Evolutionary conservation across 768 basidiomycete species (phyloP).

Genomic region (Harrya chromipes): DNA sequence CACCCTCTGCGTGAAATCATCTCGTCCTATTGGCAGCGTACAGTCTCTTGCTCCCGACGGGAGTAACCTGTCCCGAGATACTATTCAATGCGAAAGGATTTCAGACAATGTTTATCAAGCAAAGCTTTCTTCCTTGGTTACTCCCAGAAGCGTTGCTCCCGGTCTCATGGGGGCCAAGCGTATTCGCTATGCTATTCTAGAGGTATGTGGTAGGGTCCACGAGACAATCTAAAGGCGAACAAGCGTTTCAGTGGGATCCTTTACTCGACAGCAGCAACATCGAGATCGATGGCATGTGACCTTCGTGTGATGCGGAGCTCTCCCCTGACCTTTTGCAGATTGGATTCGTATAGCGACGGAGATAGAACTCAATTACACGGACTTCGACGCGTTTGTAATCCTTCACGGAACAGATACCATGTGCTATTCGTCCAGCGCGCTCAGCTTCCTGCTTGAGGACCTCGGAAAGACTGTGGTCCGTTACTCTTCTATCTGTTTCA

Average conservation of each 20-base stretch:
- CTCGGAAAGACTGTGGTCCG: slow-evolving; percentile 86
- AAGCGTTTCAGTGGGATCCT: slow-evolving; percentile 66
- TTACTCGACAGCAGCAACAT: slow-evolving; percentile 89
- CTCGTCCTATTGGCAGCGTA: slow-evolving; percentile 58
- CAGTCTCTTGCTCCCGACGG: slow-evolving; percentile 34
- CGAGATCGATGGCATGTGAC: slow-evolving; percentile 59
- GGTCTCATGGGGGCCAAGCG: slow-evolving; percentile 63
- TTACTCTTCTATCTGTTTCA: background rate
- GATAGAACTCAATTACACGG: slow-evolving; percentile 85
- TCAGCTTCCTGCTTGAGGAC: slow-evolving; percentile 90
- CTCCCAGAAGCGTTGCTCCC: slow-evolving; percentile 64
- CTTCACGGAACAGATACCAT: slow-evolving; percentile 92
- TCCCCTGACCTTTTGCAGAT: slow-evolving; percentile 43
- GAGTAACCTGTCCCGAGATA: slow-evolving; percentile 26
- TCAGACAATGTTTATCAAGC: slow-evolving; percentile 70
- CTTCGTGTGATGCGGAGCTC: background rate
- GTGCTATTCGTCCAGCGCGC: slow-evolving; percentile 84
- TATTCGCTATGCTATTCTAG: slow-evolving; percentile 81
- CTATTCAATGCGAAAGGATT: slow-evolving; percentile 42
- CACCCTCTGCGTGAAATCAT: slow-evolving; percentile 62
- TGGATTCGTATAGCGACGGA: slow-evolving; percentile 91
- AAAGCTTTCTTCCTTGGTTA: slow-evolving; percentile 71
- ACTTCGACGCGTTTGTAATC: slow-evolving; percentile 88
- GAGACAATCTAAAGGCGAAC: slow-evolving; percentile 1
- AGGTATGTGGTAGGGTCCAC: slow-evolving; percentile 46